Conservation (phyloP, 805 yeast species). For the Monosporozyma siamensis region DNA sequence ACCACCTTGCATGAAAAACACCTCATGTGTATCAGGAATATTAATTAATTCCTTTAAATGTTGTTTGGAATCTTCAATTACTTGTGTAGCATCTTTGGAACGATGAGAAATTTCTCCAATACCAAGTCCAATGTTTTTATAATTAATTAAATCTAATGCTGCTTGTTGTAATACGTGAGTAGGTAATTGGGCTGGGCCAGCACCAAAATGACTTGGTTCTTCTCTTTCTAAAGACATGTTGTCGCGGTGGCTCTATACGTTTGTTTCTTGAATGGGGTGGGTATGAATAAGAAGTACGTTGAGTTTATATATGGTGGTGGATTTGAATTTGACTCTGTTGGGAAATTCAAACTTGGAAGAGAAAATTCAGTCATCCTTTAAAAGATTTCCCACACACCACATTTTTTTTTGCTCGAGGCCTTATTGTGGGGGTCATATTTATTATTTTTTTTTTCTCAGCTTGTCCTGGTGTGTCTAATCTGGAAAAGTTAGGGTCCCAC, state of each 20-base stretch:
- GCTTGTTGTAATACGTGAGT: constrained; percentile 79
- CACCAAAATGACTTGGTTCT: constrained; percentile 83
- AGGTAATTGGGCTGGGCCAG: constrained; percentile 97
- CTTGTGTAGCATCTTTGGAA: constrained; percentile 67
- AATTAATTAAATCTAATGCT: constrained; percentile 71
- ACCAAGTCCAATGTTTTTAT: constrained; percentile 65
- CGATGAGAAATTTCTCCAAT: constrained; percentile 96
- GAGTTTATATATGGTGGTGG: no score
- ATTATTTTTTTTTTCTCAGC: no score
- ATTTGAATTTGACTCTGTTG: no score
- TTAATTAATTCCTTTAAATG: constrained; percentile 54
- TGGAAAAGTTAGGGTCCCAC: no score
- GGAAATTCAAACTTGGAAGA: no score
- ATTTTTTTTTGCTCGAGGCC: no score
- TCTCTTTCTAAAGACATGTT: constrained; percentile 40
- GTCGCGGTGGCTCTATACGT: neutral
- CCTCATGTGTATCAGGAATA: constrained; percentile 89
- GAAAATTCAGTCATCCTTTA: no score
- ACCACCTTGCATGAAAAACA: constrained; percentile 94
- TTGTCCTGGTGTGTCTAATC: no score
- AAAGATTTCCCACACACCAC: no score
- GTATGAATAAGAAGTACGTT: no score
- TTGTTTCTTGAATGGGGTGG: no score
- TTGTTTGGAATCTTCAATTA: constrained; percentile 68
- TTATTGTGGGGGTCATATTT: no score